Evolutionary conservation across 1,139 yeast genomes (phyloP).

Genomic region (Suhomyces maxii): DNA sequence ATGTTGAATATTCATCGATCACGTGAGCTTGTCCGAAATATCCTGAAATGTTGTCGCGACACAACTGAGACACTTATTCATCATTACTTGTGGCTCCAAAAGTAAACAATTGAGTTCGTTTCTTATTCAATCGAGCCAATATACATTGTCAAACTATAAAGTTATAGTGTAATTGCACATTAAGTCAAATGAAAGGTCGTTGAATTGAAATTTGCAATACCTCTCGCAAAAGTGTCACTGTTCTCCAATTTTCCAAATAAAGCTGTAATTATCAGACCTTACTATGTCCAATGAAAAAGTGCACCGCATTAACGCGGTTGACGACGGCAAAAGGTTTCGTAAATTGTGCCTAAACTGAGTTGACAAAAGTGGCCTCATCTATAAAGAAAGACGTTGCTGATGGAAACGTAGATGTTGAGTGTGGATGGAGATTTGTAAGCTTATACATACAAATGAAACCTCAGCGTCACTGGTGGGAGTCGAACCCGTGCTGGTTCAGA

Average conservation of each 20-base stretch:
- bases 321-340: constrained; percentile 1
- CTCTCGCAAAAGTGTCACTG: background rate
- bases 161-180: no score
- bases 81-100: no score
- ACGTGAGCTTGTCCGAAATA: background rate
- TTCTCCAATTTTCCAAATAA: constrained; percentile 7
- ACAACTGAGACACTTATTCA: no score
- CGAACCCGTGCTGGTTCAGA: constrained; percentile 7
- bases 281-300: constrained; percentile 11
- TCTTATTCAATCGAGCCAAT: no score
- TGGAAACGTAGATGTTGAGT: constrained; percentile 1
- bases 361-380: background rate
- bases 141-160: no score
- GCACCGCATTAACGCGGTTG: constrained; percentile 6
- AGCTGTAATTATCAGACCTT: constrained; percentile 11
- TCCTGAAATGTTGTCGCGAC: background rate
- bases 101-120: no score
- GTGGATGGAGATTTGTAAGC: constrained; percentile 9
- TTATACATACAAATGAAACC: constrained; percentile 5
- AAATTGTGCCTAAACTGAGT: background rate
- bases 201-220: background rate
- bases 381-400: background rate
- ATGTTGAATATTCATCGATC: background rate
- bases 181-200: no score
- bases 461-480: constrained; percentile 2